These are phyloP conservation scores for Sherardia arvensis DNA, from an alignment of 257 asterid genomes.

Conservation along the genomic window DNA sequence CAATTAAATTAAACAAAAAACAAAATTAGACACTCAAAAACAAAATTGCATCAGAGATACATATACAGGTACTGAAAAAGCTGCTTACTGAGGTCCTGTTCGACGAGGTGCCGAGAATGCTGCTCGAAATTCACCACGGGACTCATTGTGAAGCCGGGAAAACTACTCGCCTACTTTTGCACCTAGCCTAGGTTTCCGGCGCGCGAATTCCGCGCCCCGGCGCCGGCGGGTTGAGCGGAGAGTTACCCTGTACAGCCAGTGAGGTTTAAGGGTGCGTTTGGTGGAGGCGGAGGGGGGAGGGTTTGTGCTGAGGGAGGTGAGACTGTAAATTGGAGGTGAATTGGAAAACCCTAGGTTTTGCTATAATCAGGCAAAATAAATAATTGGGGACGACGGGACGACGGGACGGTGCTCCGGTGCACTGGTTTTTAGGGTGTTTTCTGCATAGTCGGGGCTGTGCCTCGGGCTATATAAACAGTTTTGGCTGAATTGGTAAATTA, in stretches of 20 bases:
- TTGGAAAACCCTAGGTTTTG: not conserved
- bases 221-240: not conserved
- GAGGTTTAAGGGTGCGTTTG: conserved; percentile 5
- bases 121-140: conserved; percentile 96
- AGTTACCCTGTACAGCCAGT: not conserved
- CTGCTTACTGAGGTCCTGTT: conserved; percentile 60
- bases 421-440: not conserved
- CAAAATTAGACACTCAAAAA: not conserved
- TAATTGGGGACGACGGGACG: not conserved
- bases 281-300: not conserved
- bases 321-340: not conserved
- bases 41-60: not conserved
- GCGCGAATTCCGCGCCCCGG: not conserved
- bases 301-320: not conserved
- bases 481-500: not conserved
- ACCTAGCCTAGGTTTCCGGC: not conserved
- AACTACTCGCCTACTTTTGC: not conserved
- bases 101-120: conserved; percentile 73
- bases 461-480: not conserved
- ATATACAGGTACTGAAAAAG: not conserved
- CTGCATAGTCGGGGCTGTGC: not conserved
- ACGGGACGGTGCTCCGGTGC: not conserved
- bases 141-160: conserved; percentile 38
- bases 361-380: not conserved
- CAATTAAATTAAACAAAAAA: not conserved